Evolutionary conservation across 2,329 filamentous ascomycete species (phyloP), one percentile per base, ranked within the genome.

Genomic region (Ophiocordyceps australis): DNA sequence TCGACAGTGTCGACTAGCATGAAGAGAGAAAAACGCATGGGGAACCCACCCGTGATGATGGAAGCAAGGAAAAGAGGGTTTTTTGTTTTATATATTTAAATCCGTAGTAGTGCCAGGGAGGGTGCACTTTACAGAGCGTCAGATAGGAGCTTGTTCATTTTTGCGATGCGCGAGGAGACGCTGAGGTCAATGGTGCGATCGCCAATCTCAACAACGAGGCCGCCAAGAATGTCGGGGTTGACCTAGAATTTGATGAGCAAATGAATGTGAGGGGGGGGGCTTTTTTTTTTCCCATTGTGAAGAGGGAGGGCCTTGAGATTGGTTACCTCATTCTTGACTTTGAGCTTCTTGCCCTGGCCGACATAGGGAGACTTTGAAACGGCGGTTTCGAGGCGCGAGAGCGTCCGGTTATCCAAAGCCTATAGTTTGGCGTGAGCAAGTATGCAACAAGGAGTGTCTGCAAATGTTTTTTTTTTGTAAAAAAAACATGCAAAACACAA

Each of bases 111-210:
- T n/a, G n/a, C n/a, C n/a, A n/a, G n/a, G n/a, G n/a, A n/a, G n/a
- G n/a, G n/a, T n/a, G n/a, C n/a, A n/a, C n/a, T 83, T 80, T 93
- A 98, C 79, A 98, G 66, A 57, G 77, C 69, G 61, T 98, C 89
- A 43, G 70, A 85, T 51, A 98, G 78, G 54, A 93, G 75, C 77
- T 95, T 98, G 81, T 98, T 98, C 72, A 98, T 81, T 74, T 83
- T 92, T 54, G 80, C 70, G 57, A 98, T 77, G 70, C 86, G 91
- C 53, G 79, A 66, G 25, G 86, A 86, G 47, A 98, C 85, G 58
- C 78, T 89, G 42, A 94, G 77, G 60, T 98, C 89, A 50, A 98
- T 93, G 54, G 86, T 95, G 50, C 86, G 79, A 68, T 95, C 86
- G 47, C 85, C 86, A 41, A 95, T 78, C 63, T 95, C 86, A 48